Evolutionary conservation across 176 grass and related monocot genomes (phyloP).

Genomic region (Canna indica): DNA sequence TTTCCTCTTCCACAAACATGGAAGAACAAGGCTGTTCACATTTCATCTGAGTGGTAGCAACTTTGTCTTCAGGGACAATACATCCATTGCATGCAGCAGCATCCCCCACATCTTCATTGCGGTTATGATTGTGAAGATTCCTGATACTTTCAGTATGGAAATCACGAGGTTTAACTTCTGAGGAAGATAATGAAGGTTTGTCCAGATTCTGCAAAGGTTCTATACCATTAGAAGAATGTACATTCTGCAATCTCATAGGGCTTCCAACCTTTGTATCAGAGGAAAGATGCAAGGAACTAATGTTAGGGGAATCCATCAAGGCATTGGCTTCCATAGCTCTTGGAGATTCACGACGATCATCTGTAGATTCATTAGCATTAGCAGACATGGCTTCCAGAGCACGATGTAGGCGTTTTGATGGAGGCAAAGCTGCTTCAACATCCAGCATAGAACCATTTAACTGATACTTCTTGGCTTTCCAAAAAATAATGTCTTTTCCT

Average conservation of each 20-base stretch:
- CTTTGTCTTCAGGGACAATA: conserved; percentile 7
- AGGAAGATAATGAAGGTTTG: conserved; percentile 17
- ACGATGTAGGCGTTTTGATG: conserved; percentile 95
- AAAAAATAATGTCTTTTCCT: conserved; percentile 24
- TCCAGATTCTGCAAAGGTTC: conserved; percentile 18
- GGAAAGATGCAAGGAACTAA: conserved; percentile 16
- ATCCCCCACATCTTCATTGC: conserved; percentile 22
- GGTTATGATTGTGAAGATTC: conserved; percentile 7
- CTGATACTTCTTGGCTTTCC: conserved; percentile 33
- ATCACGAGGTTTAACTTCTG: conserved; percentile 24
- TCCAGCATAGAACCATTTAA: conserved; percentile 38
- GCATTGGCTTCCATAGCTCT: conserved; percentile 27
- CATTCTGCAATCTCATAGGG: conserved; percentile 24
- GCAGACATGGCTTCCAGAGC: conserved; percentile 97
- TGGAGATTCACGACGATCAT: conserved; percentile 32
- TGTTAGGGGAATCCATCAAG: conserved; percentile 16
- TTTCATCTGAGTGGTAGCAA: conserved; percentile 23
- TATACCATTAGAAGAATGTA: conserved; percentile 25
- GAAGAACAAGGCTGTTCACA: conserved; percentile 26
- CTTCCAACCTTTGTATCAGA: conserved; percentile 21
- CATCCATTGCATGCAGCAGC: conserved; percentile 1
- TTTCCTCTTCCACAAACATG: conserved; percentile 24
- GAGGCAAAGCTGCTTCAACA: conserved; percentile 89
- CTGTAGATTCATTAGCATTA: conserved; percentile 49
- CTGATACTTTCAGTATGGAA: conserved; percentile 8